Evolutionary conservation across 495 filamentous ascomycete species (phyloP), one percentile per base, ranked within the genome.

Genomic region (Chlorociboria aeruginascens): DNA sequence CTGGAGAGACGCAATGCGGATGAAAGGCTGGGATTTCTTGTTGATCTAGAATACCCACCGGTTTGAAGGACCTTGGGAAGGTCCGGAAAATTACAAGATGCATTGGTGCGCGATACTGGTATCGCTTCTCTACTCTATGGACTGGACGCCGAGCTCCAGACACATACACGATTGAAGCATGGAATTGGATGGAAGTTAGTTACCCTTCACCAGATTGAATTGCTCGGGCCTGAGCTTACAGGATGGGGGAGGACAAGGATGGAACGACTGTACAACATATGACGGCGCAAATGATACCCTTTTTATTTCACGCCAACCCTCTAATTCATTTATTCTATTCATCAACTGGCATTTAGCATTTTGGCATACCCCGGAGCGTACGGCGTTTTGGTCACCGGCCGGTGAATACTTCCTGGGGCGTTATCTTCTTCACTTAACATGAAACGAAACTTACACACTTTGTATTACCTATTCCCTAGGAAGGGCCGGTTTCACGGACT

Each of bases 1-100:
- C 74, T 98, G 92, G 92, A 74, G 92, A 66, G 88, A 96, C 66
- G 73, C 92, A 52, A 96, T 96, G 92, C 76, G 76, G 67, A 80
- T 81, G 62, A 90, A 90, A 66, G 79, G 79, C 56, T 95, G 86
- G 89, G 84, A 90, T 61, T 90, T 85, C 70, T 70, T 98, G 60
- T 74, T 98, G 63, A 88, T 97, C 61, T 61, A 61, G 49, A 53
- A 46, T 10, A 37, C 50, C 16, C 14, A 53, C 46, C 35, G 53
- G 48, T 25, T 49, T 48, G 16, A 35, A 43, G 43, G 32, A 12
- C 8, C 33, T 50, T 42, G 33, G 43, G 44, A 48, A 52, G 17
- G 40, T 48, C 44, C 37, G 12, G 36, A 33, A 10, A 17, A 40
- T 35, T 40, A 37, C 37, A 48, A 34, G 36, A 16, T 40, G 43